phyloP scores from a whole-genome alignment of 2,329 filamentous ascomycete species.

The Hypoxylon sp. region DNA sequence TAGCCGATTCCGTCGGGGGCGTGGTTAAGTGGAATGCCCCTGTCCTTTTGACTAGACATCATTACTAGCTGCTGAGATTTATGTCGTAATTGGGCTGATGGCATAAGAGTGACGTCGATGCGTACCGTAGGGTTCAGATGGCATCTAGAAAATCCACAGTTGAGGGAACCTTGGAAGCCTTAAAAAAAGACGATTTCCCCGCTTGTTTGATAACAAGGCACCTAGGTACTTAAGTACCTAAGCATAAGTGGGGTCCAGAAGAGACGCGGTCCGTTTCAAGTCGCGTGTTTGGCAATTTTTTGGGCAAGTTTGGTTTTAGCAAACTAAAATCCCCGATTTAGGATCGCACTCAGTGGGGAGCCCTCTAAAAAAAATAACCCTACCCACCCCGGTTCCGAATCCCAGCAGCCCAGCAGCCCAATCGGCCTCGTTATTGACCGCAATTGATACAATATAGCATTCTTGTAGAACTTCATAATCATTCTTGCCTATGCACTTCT shows the following conservation, averaged over 20 bases:
- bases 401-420: slow-evolving; percentile 15
- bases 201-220: background rate
- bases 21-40: slow-evolving; percentile 67
- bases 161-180: background rate
- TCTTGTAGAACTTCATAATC: slow-evolving; percentile 30
- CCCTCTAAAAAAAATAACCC: slow-evolving; percentile 36
- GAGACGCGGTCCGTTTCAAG: slow-evolving; percentile 37
- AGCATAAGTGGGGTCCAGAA: slow-evolving; percentile 24
- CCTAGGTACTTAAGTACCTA: slow-evolving; percentile 4
- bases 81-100: background rate
- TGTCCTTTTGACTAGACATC: slow-evolving; percentile 63
- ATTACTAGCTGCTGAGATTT: background rate
- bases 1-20: slow-evolving; percentile 66
- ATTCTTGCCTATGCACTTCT: slow-evolving; percentile 25
- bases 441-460: slow-evolving; percentile 34
- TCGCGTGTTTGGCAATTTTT: slow-evolving; percentile 25
- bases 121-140: background rate
- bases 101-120: background rate
- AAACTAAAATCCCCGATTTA: slow-evolving; percentile 40
- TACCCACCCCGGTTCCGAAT: slow-evolving; percentile 35
- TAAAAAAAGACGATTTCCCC: background rate
- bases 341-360: slow-evolving; percentile 10
- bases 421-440: slow-evolving; percentile 40
- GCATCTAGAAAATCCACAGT: background rate
- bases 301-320: slow-evolving; percentile 24